These are phyloP conservation scores for Przewalskia tangutica DNA, from an alignment of 257 asterid genomes.

Conservation along the genomic window DNA sequence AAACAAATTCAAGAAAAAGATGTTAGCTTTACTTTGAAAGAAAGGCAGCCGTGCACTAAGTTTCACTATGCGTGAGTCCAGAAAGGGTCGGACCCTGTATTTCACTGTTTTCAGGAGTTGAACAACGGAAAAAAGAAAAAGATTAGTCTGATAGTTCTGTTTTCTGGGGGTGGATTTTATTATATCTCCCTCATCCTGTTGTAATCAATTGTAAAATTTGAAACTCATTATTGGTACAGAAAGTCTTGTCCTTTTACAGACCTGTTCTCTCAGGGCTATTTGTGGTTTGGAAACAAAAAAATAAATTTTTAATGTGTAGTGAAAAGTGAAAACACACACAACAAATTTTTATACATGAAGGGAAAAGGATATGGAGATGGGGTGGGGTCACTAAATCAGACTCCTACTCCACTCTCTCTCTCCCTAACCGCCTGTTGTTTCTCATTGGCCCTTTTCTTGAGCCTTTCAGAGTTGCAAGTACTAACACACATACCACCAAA, in stretches of 20 bases:
- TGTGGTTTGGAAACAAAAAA: constrained; percentile 30
- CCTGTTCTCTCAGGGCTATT: constrained; percentile 23
- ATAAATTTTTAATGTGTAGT: neutral
- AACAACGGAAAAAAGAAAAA: no score
- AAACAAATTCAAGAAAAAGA: neutral
- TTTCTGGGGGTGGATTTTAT: neutral
- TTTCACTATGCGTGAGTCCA: no score
- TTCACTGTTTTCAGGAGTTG: no score
- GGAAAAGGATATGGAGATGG: neutral
- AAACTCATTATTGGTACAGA: constrained; percentile 26
- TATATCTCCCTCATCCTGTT: constrained; percentile 10
- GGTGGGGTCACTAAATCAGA: neutral
- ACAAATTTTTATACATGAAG: constrained; percentile 10
- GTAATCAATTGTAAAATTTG: constrained; percentile 16
- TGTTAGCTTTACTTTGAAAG: neutral
- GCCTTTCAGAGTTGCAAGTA: constrained; percentile 10
- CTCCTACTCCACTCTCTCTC: constrained; percentile 16
- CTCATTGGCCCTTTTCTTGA: constrained; percentile 14
- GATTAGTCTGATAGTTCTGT: constrained; percentile 20
- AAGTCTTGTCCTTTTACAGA: constrained; percentile 42
- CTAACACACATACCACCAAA: neutral
- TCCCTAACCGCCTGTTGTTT: constrained; percentile 18
- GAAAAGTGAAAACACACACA: constrained; percentile 12
- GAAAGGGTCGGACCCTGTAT: no score
- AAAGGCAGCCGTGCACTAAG: no score